A percentile compares a stretch with the other conserved stretches of the same genome.
phyloP scores from a whole-genome alignment of 192 early-diverging fungal species.

The Umbelopsis sp. region DNA sequence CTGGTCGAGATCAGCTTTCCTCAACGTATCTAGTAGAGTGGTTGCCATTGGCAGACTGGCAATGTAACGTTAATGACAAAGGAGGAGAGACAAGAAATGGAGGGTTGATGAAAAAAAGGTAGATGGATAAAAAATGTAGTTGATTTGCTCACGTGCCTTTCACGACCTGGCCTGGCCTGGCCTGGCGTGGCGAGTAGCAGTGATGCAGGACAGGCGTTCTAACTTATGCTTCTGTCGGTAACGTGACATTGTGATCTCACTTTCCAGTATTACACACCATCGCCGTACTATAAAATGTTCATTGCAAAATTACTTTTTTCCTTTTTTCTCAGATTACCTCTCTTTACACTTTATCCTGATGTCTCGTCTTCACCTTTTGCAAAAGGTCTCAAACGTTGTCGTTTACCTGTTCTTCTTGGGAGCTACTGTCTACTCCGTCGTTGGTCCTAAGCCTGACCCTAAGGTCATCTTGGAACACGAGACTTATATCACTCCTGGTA shows the following conservation, averaged over 20 bases:
- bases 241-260: background rate
- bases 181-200: too few relatives aligned
- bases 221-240: background rate
- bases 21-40: constrained; percentile 64
- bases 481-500: constrained; percentile 66
- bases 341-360: constrained; percentile 13
- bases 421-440: constrained; percentile 54
- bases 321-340: constrained; percentile 12
- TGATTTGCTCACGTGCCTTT: background rate
- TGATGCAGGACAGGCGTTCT: too few relatives aligned
- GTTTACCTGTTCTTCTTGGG: constrained; percentile 66
- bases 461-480: constrained; percentile 39
- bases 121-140: background rate
- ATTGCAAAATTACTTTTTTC: background rate
- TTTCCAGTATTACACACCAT: background rate
- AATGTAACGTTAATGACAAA: background rate
- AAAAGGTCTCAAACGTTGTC: constrained; percentile 59
- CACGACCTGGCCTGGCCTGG: too few relatives aligned
- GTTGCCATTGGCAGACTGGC: constrained; percentile 31
- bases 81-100: too few relatives aligned
- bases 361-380: constrained; percentile 35
- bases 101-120: background rate
- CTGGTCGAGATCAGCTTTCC: constrained; percentile 63
- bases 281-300: background rate
- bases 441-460: constrained; percentile 42